phyloP scores from a whole-genome alignment of 2,329 filamentous ascomycete species.

The Phialophora verrucosa region DNA sequence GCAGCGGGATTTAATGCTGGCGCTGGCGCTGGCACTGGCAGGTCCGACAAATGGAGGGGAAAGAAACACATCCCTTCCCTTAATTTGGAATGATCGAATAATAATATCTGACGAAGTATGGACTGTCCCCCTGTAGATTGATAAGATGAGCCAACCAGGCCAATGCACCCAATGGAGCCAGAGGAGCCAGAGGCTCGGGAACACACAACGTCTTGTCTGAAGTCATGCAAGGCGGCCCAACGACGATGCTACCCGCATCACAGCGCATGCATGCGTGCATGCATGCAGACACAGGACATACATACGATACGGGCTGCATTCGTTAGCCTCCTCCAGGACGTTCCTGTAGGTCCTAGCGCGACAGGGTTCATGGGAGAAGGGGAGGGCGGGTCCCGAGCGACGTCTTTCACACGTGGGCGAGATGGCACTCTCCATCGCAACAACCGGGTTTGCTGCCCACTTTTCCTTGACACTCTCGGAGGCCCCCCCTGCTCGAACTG shows the following conservation, averaged over 20 bases:
- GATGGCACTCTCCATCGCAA: background rate
- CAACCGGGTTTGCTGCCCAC: background rate
- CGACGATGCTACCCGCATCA: slow-evolving; percentile 9
- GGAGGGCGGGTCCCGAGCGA: slow-evolving; percentile 1
- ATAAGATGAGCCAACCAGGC: no score
- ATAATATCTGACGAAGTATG: no score
- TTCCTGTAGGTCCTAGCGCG: background rate
- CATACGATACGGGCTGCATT: background rate
- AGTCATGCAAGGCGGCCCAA: slow-evolving; percentile 17
- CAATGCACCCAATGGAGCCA: background rate
- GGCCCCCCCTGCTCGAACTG: no score
- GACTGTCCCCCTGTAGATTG: no score
- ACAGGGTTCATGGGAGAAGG: background rate
- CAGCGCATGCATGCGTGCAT: background rate
- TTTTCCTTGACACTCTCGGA: background rate
- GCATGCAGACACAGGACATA: no score
- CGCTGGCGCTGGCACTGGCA: background rate
- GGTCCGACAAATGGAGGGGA: background rate
- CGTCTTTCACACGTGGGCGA: background rate
- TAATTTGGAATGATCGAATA: no score
- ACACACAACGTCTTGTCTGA: background rate
- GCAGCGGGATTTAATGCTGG: background rate
- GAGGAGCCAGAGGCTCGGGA: background rate
- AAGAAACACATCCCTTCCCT: background rate
- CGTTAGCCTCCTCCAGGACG: no score